These are phyloP conservation scores for Fusarium guadeloupense DNA, from an alignment of 2,329 filamentous ascomycete species.

Conservation along the genomic window DNA sequence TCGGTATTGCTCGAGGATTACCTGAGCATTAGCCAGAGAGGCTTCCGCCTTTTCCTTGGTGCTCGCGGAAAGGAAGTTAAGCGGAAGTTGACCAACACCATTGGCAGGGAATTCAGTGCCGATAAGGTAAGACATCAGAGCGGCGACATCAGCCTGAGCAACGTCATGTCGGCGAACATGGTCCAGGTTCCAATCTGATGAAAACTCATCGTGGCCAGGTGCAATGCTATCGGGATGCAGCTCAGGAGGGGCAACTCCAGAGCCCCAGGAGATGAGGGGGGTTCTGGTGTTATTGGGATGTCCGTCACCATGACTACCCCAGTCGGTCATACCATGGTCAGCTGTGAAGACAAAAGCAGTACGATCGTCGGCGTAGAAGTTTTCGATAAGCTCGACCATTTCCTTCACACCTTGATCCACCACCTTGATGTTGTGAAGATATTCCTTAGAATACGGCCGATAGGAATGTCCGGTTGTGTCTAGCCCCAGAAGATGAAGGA, in stretches of 20 bases:
- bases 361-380: conserved; percentile 85
- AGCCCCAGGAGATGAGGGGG: conserved; percentile 91
- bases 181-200: conserved; percentile 86
- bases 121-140: conserved; percentile 92
- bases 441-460: conserved; percentile 94
- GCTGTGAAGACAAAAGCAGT: conserved; percentile 97
- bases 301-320: conserved; percentile 98
- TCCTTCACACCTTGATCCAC: conserved; percentile 91
- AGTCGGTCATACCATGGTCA: conserved; percentile 99
- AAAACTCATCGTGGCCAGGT: conserved; percentile 90
- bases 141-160: conserved; percentile 90
- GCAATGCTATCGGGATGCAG: conserved; percentile 64
- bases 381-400: conserved; percentile 80
- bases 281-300: conserved; percentile 97
- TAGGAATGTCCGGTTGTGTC: conserved; percentile 90
- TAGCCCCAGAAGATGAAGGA: conserved; percentile 89
- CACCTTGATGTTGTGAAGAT: conserved; percentile 91
- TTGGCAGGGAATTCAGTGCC: conserved; percentile 94
- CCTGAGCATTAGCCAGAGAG: conserved; percentile 82
- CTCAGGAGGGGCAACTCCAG: conserved; percentile 82
- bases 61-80: conserved; percentile 79
- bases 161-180: conserved; percentile 89
- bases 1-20: conserved; percentile 93
- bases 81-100: conserved; percentile 90
- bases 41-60: conserved; percentile 83